Percentiles rank a stretch among this genome's conserved stretches.
Conservation (phyloP, 2,329 filamentous ascomycete genomes). For the Chaetothyriales sp. region DNA sequence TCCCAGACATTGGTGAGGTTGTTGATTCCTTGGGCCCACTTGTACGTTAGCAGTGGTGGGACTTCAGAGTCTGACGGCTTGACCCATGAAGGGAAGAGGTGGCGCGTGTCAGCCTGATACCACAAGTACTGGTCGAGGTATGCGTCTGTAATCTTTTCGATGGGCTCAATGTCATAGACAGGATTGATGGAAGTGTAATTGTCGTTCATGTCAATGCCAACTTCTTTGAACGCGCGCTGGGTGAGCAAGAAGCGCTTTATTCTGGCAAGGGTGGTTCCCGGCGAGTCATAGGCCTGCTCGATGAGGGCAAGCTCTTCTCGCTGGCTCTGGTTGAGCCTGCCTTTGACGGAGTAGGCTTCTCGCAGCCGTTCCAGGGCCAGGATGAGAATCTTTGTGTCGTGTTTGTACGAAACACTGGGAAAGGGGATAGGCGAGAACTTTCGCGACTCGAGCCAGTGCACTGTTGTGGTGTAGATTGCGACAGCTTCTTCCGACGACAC, state of each 20-base stretch:
- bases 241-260: constrained; percentile 97
- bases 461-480: constrained; percentile 95
- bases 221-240: constrained; percentile 96
- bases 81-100: constrained; percentile 96
- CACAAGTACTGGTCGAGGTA: constrained; percentile 97
- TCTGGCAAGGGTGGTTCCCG: constrained; percentile 83
- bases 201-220: constrained; percentile 99
- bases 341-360: constrained; percentile 96
- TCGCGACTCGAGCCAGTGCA: constrained; percentile 95
- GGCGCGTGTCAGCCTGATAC: constrained; percentile 96
- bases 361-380: constrained; percentile 82
- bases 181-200: constrained; percentile 99
- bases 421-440: constrained; percentile 99
- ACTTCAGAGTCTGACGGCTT: constrained; percentile 98
- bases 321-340: constrained; percentile 90
- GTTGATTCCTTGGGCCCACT: constrained; percentile 99
- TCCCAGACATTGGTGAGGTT: constrained; percentile 94
- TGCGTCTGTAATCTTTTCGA: constrained; percentile 98
- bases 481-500: constrained; percentile 97
- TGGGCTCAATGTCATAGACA: constrained; percentile 96
- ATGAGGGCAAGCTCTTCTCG: constrained; percentile 93
- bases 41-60: constrained; percentile 85
- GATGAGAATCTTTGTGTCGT: constrained; percentile 97
- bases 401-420: constrained; percentile 97
- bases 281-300: constrained; percentile 95